Conservation (phyloP, 352 stramenopile genomes). For the Salisapilia sapeloensis region DNA sequence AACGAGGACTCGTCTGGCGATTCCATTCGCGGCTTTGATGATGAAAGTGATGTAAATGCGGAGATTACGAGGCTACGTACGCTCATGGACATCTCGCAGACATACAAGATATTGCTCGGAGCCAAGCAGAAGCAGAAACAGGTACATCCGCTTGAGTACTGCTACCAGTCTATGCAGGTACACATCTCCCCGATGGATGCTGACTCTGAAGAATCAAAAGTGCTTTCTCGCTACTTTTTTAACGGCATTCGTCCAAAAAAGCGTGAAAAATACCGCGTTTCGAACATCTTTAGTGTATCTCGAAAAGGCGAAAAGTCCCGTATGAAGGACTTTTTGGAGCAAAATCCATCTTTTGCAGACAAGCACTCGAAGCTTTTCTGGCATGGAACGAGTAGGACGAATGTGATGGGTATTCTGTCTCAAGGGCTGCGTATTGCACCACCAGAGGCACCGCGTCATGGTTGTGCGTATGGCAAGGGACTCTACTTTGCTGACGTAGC, state of each 20-base stretch:
- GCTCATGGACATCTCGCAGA: conserved; percentile 49
- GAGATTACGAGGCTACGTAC: conserved; percentile 46
- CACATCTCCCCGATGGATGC: conserved; percentile 13
- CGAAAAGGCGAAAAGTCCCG: conserved; percentile 32
- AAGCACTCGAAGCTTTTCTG: conserved; percentile 51
- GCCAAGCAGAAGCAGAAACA: conserved; percentile 19
- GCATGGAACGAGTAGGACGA: conserved; percentile 73
- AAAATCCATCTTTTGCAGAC: conserved; percentile 13
- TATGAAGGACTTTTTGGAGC: conserved; percentile 19
- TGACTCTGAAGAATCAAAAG: conserved; percentile 15
- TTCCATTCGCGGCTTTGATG: conserved; percentile 46
- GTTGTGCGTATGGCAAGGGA: conserved; percentile 73
- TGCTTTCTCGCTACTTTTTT: conserved; percentile 51
- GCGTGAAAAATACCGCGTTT: conserved; percentile 21
- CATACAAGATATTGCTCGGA: conserved; percentile 63
- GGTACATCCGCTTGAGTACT: conserved; percentile 60
- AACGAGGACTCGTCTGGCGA: conserved; percentile 39
- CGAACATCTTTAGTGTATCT: conserved; percentile 48
- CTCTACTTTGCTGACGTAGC: conserved; percentile 75
- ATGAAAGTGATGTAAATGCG: conserved; percentile 26
- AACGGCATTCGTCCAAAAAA: conserved; percentile 14
- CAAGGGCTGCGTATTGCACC: conserved; percentile 76
- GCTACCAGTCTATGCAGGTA: conserved; percentile 56
- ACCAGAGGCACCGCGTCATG: conserved; percentile 61
- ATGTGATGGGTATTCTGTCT: conserved; percentile 73